Evolutionary conservation across 805 yeast genomes (phyloP), one percentile per base, ranked within the genome.

Genomic region (Yarrowia yakushimensis): DNA sequence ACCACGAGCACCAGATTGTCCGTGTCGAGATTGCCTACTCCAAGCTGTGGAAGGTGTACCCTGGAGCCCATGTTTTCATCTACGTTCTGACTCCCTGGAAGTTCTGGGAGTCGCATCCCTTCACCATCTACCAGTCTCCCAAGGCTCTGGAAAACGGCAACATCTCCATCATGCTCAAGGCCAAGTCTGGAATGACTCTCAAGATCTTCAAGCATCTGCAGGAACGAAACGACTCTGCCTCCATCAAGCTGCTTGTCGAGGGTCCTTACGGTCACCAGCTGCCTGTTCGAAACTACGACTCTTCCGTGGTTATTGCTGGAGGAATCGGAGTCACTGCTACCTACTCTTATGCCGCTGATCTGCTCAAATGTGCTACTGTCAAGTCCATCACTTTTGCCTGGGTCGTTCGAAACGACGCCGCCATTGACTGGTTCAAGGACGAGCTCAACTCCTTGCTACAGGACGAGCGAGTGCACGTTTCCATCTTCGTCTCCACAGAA

Each of bases 31-130:
- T 55, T 25, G 20, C 25, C 13, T 55, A 39, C 48, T 55, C 88
- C 0, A 74, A 76, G 3, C 69, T 68, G 52, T 78, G 79, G 62
- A 6, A 43, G 27, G 45, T 63, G 82, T 41, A 62, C 11, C 45
- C 60, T 13, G 46, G 65, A 20, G 43, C 33, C 13, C 61, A 60
- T 37, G 65, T 60, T 7, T 41, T 43, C 28, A 20, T 63, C 34
- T 52, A 42, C 28, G 48, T 46, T 1, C 65, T 85, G 63, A 31
- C 31, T 2, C 54, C 54, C 71, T 69, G 73, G 2, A 73, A 79
- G 39, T 84, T 85, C 71, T 85, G 86, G 85, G 90, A 87, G 71
- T 82, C 87, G 2, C 91, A 87, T 71, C 93, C 93, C 4, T 87
- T 88, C 73, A 85, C 92, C 3, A 59, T 73, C 11, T 60, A 63